phyloP scores from a whole-genome alignment of 768 basidiomycete genomes.

The Tephrocybe sp. region DNA sequence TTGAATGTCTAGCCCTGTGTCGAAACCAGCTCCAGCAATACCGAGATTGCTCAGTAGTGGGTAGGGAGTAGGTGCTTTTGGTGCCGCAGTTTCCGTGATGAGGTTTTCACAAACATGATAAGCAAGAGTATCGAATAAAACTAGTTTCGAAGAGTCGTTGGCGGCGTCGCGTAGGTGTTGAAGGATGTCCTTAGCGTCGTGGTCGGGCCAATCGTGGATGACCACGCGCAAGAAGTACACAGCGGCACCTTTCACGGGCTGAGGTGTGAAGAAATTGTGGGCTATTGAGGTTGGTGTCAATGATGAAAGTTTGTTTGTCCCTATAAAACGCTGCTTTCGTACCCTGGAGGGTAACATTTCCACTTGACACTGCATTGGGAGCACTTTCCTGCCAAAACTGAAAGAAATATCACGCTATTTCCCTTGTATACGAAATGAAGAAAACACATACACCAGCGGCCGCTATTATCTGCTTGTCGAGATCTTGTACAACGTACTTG shows the following conservation, averaged over 20 bases:
- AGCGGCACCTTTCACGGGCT: slow-evolving; percentile 25
- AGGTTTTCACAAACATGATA: slow-evolving; percentile 17
- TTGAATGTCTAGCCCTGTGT: slow-evolving; percentile 24
- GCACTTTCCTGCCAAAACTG: slow-evolving; percentile 27
- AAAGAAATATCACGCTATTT: background rate
- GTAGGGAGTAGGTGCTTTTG: slow-evolving; percentile 17
- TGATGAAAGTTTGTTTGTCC: background rate
- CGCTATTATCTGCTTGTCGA: slow-evolving; percentile 22
- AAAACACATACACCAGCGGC: slow-evolving; percentile 21
- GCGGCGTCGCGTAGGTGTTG: slow-evolving; percentile 24
- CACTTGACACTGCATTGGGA: slow-evolving; percentile 24
- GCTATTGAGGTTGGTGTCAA: slow-evolving; percentile 9
- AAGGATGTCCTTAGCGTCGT: slow-evolving; percentile 25
- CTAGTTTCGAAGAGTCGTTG: slow-evolving; percentile 19
- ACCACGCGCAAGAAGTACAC: slow-evolving; percentile 28
- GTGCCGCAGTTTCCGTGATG: background rate
- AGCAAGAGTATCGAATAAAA: slow-evolving; percentile 24
- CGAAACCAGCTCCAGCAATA: slow-evolving; percentile 17
- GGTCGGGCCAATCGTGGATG: slow-evolving; percentile 32
- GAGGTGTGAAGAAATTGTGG: slow-evolving; percentile 32
- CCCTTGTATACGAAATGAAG: background rate
- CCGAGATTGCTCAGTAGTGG: slow-evolving; percentile 28
- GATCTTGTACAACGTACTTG: slow-evolving; percentile 36
- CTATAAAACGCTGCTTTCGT: background rate
- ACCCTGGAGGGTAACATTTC: slow-evolving; percentile 28